Conservation (phyloP, 768 basidiomycete genomes). For the Crassisporium funariophilum region DNA sequence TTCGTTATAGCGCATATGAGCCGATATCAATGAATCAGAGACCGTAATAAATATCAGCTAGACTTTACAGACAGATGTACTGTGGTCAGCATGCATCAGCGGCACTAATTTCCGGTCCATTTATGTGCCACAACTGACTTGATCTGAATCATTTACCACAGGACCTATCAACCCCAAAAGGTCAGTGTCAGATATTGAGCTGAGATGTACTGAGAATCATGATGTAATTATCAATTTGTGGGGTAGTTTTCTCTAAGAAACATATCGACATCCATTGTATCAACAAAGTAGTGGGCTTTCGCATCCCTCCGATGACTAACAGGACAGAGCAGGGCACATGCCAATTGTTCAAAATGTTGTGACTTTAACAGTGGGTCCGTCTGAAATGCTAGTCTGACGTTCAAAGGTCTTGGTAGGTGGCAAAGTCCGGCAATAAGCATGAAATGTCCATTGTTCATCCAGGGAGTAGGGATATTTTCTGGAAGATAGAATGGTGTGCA, state of each 20-base stretch:
- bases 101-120: not conserved
- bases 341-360: no score
- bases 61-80: not conserved
- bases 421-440: no score
- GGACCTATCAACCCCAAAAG: not conserved
- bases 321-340: constrained; percentile 8
- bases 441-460: no score
- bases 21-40: not conserved
- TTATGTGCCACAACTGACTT: not conserved
- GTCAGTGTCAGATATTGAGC: not conserved
- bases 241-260: constrained; percentile 4
- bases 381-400: no score
- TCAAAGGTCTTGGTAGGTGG: no score
- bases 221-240: not conserved
- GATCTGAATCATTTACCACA: not conserved
- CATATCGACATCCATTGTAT: constrained; percentile 3
- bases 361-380: no score
- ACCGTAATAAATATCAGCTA: not conserved
- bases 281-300: constrained; percentile 6
- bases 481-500: no score
- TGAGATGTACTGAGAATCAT: not conserved
- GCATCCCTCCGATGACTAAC: not conserved
- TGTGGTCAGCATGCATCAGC: not conserved
- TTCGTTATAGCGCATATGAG: not conserved
- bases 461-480: no score